phyloP scores from a whole-genome alignment of 176 grass and related monocot species.

The Triticum urartu region DNA sequence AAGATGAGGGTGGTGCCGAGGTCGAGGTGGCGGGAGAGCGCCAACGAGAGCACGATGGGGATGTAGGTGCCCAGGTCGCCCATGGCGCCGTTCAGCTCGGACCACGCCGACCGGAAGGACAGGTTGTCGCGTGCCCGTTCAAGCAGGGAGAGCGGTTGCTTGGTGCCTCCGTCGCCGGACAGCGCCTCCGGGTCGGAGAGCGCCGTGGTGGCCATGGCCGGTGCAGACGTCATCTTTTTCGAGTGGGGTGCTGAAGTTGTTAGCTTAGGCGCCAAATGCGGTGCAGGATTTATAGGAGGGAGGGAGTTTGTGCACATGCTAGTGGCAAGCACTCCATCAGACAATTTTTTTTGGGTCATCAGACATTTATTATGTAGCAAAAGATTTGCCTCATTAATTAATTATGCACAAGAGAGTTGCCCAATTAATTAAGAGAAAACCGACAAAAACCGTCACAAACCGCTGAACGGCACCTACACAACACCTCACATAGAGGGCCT shows the following conservation, averaged over 20 bases:
- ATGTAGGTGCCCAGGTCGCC: conserved; percentile 96
- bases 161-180: neutral
- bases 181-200: conserved; percentile 24
- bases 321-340: too few species aligned
- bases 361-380: too few species aligned
- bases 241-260: neutral
- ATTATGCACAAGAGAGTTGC: too few species aligned
- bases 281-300: neutral
- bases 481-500: too few species aligned
- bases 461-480: too few species aligned
- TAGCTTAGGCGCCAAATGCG: neutral
- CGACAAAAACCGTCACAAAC: too few species aligned
- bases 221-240: neutral
- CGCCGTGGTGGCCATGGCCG: conserved; percentile 26
- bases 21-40: conserved; percentile 63
- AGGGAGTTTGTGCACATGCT: too few species aligned
- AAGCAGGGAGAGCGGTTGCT: neutral
- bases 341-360: too few species aligned
- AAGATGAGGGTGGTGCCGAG: conserved; percentile 83
- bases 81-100: conserved; percentile 75
- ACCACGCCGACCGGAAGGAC: conserved; percentile 50
- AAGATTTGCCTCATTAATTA: too few species aligned
- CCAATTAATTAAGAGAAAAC: too few species aligned
- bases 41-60: conserved; percentile 69
- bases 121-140: conserved; percentile 26